Conservation (phyloP, 1,139 yeast genomes). For the Yamadazyma taylorii region DNA sequence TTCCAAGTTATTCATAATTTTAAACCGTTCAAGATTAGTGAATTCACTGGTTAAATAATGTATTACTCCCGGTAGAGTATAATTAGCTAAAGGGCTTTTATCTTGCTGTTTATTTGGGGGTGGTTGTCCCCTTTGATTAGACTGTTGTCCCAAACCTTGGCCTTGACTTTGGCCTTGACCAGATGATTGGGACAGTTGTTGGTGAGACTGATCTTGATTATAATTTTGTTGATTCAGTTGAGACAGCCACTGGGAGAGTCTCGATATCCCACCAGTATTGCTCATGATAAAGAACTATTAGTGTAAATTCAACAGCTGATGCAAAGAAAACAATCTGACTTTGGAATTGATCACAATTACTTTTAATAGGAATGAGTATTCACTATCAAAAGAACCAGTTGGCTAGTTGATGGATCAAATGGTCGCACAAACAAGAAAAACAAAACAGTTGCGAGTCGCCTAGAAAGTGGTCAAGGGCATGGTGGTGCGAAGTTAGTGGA, state of each 20-base stretch:
- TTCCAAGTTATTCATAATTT: constrained; percentile 57
- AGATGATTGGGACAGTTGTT: background rate
- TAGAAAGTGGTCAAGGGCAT: too few species aligned
- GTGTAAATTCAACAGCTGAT: background rate
- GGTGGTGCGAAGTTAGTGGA: too few species aligned
- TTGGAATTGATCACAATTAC: too few species aligned
- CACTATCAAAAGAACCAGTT: too few species aligned
- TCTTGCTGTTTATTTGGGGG: constrained; percentile 14
- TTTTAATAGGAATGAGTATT: too few species aligned
- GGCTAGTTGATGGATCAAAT: too few species aligned
- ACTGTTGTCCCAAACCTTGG: constrained; percentile 12
- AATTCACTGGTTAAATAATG: constrained; percentile 61
- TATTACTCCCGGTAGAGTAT: constrained; percentile 65
- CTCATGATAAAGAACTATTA: background rate
- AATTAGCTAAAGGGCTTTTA: constrained; percentile 30
- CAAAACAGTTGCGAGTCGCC: too few species aligned
- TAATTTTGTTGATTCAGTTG: constrained; percentile 3
- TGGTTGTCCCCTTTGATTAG: constrained; percentile 14
- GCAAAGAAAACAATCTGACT: background rate
- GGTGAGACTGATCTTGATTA: constrained; percentile 3
- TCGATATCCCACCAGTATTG: constrained; percentile 6
- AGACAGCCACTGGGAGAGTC: constrained; percentile 14
- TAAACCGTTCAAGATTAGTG: constrained; percentile 57
- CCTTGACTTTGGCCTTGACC: constrained; percentile 6
- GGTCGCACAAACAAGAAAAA: too few species aligned